phyloP scores from a whole-genome alignment of 1,139 yeast genomes.

The Hansenula sp. region DNA sequence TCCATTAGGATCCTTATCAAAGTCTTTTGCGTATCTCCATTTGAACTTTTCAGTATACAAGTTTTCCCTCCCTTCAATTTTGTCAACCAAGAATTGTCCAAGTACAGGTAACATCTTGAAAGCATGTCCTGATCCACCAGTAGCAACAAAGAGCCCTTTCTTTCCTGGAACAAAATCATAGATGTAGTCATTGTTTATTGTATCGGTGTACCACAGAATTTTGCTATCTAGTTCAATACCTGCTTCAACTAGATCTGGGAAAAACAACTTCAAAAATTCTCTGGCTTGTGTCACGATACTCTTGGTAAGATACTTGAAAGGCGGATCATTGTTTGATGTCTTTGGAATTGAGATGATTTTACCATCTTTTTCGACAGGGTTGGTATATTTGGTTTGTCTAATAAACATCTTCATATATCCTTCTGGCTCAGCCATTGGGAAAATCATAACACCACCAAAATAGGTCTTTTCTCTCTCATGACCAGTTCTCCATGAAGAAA shows the following conservation, averaged over 20 bases:
- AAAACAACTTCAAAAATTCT: conserved; percentile 17
- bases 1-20: conserved; percentile 9
- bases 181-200: conserved; percentile 35
- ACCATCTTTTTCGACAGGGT: conserved; percentile 14
- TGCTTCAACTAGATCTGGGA: conserved; percentile 22
- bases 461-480: conserved; percentile 12
- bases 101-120: conserved; percentile 32
- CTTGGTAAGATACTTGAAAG: conserved; percentile 13
- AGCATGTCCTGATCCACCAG: conserved; percentile 41
- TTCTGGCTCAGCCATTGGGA: conserved; percentile 24
- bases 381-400: conserved; percentile 25
- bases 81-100: conserved; percentile 28
- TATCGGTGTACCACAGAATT: conserved; percentile 41
- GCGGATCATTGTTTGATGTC: conserved; percentile 14
- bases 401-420: conserved; percentile 15
- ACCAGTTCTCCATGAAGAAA: conserved; percentile 22
- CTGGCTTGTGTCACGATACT: conserved; percentile 20
- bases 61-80: conserved; percentile 19
- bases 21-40: not conserved
- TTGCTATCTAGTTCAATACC: conserved; percentile 21
- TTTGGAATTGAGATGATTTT: conserved; percentile 21
- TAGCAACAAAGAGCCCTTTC: conserved; percentile 33
- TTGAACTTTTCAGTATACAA: not conserved
- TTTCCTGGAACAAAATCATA: conserved; percentile 35
- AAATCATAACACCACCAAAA: conserved; percentile 25